Conservation (phyloP, 1,139 yeast species). For the Barnettozyma hawaiiensis region DNA sequence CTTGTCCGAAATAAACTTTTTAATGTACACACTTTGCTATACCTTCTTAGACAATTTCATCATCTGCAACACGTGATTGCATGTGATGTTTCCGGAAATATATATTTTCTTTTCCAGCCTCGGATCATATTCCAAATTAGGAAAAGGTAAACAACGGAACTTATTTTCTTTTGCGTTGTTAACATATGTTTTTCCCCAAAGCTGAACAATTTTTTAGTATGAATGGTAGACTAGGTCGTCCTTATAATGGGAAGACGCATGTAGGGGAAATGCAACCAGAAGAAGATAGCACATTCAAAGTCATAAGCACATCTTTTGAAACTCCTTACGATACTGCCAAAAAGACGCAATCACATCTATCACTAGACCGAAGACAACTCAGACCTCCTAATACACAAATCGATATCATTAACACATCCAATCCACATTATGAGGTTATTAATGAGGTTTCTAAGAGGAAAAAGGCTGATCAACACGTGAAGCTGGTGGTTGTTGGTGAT, state of each 20-base stretch:
- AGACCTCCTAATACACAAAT: conserved; percentile 3
- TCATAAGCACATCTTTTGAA: conserved; percentile 20
- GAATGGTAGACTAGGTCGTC: conserved; percentile 1
- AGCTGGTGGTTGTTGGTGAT: conserved; percentile 87
- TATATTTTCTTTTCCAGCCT: neutral
- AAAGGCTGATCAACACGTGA: conserved; percentile 31
- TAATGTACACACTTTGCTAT: no score
- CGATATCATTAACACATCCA: neutral
- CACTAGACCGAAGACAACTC: neutral
- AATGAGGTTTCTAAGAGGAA: conserved; percentile 12
- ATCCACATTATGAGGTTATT: conserved; percentile 3
- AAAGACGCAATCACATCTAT: conserved; percentile 19
- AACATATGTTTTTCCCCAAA: neutral
- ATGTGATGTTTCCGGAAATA: neutral
- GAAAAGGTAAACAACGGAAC: conserved; percentile 1
- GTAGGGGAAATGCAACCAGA: neutral
- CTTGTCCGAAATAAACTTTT: no score
- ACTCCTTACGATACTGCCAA: conserved; percentile 27
- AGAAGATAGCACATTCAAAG: conserved; percentile 11
- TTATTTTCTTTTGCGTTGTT: neutral
- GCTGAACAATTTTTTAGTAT: neutral
- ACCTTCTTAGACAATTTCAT: no score
- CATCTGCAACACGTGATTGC: neutral
- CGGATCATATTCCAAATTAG: neutral
- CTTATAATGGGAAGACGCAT: conserved; percentile 12